phyloP scores from a whole-genome alignment of 805 yeast species.

The Brettanomyces anomalus region DNA sequence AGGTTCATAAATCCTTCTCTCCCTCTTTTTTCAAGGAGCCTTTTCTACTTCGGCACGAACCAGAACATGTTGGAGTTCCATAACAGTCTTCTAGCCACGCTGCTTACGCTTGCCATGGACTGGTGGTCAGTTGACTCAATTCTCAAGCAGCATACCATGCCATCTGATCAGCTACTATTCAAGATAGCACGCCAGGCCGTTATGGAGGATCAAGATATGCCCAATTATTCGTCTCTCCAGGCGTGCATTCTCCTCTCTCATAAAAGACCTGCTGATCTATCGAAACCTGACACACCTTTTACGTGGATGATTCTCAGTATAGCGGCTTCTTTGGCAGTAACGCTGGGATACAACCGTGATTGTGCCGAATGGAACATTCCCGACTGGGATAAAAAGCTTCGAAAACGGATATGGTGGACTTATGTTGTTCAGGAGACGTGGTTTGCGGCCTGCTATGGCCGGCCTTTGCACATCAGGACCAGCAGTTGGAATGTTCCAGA shows the following conservation, averaged over 20 bases:
- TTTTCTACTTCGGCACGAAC: conserved; percentile 6
- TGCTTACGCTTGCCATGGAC: conserved; percentile 3
- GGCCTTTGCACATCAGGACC: neutral
- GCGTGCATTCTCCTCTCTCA: conserved; percentile 4
- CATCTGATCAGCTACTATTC: conserved; percentile 2
- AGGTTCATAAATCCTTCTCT: conserved; percentile 4
- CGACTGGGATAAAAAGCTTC: conserved; percentile 1
- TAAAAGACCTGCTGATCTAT: conserved; percentile 2
- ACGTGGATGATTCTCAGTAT: conserved; percentile 4
- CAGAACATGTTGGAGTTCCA: conserved; percentile 5
- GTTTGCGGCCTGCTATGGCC: conserved; percentile 4
- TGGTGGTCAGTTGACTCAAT: conserved; percentile 5
- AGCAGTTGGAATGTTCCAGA: conserved; percentile 1
- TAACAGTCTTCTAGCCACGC: conserved; percentile 2
- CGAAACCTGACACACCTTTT: conserved; percentile 3
- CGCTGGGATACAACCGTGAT: conserved; percentile 3
- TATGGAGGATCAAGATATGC: conserved; percentile 4
- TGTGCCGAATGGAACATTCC: conserved; percentile 3
- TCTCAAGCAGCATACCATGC: neutral
- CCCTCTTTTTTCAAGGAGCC: conserved; percentile 3
- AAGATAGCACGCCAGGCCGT: conserved; percentile 2
- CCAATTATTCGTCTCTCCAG: conserved; percentile 5
- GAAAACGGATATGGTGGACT: conserved; percentile 6
- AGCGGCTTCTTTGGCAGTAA: conserved; percentile 1
- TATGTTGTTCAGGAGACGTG: conserved; percentile 4